Evolutionary conservation across 192 early-diverging fungal genomes (phyloP), one percentile per base, ranked within the genome.

Genomic region (Dissophora ornata): DNA sequence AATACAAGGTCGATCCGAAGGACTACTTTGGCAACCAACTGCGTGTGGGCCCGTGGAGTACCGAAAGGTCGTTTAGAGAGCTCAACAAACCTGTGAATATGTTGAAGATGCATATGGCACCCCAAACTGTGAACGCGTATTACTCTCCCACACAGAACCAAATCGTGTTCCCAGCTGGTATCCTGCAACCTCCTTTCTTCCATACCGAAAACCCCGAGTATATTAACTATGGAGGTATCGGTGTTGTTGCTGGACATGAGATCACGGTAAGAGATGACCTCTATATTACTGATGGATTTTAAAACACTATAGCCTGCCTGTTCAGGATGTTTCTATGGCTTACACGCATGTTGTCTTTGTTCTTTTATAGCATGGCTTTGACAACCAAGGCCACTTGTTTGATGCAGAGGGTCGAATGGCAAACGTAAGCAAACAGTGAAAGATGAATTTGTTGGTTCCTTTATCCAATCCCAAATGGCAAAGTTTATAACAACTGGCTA

Each of bases 201-300:
- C 81, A 83, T 50, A 24, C 75, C 0, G 47, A 67, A 5, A 86
- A 84, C 51, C 88, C 90, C 26, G 71, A 71, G 45, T 82, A 82
- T 45, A 30, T 93, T 45, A 91, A 91, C 42, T 93, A 87, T 75
- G 91, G 90, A 22, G 77, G 77, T 4, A 83, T 90, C 25, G 92
- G 92, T 41, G 70, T 84, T 34, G 83, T 93, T 22, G 84, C 91
- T 53, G 91, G 92, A 0, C 92, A 93, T 69, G 92, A 92, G 69
- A 71, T 92, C 8, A 88, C 83, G 41, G 84, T 85, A 71, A 71
- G 60, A 34, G 24, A 1, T n/a, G 1, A 33, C 3, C n/a, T n/a
- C n/a, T n/a, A n/a, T n/a, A n/a, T n/a, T n/a, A n/a, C n/a, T n/a
- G n/a, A n/a, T n/a, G n/a, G n/a, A n/a, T n/a, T n/a, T n/a, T n/a